Evolutionary conservation across 148 eudicot species (phyloP), one percentile per base, ranked within the genome.

Genomic region (Mesembryanthemum crystallinum): DNA sequence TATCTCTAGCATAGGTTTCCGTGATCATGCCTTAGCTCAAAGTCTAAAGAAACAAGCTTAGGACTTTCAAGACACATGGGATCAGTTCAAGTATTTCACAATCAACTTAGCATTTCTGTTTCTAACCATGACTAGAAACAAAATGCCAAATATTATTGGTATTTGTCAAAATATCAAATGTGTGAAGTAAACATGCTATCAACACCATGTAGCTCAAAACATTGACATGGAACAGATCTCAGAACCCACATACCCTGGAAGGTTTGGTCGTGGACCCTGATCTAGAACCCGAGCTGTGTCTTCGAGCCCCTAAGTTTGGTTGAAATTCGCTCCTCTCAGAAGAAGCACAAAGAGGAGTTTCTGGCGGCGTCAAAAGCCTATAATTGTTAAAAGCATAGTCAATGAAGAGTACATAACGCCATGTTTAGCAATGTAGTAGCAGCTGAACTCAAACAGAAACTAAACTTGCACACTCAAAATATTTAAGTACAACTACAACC

Each of bases 351-450:
- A 95, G 81, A 55, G 98, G 97, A 75, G 98, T 95, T 84, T 89
- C 98, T 42, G 98, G 98, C 82, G 98, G 98, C 81, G 98, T 95
- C 74, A 95, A 88, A 80, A 95, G 92, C 98, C 97, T 95, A 81
- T 37, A 33, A 74, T 79, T 71, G 64, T 45, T 59, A 73, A 79
- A 45, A 52, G n/a, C 4, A 25, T 8, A 10, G 59, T 37, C 29
- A 75, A 29, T 35, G 15, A 59, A 37, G 30, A 37, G 63, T 42
- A 7, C 69, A 51, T 12, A 67, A 47, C 7, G 13, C 8, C 18
- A 67, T 51, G 9, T 13, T 10, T 42, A 43, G 54, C 30, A 67
- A 43, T 43, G 25, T 37, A 28, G 32, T n/a, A 65, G 27, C 28
- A 35, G 39, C 39, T 2, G 39, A 35, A 35, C n/a, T n/a, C n/a